Conservation (phyloP, 2,329 filamentous ascomycete genomes). For the Piedraia hortae region DNA sequence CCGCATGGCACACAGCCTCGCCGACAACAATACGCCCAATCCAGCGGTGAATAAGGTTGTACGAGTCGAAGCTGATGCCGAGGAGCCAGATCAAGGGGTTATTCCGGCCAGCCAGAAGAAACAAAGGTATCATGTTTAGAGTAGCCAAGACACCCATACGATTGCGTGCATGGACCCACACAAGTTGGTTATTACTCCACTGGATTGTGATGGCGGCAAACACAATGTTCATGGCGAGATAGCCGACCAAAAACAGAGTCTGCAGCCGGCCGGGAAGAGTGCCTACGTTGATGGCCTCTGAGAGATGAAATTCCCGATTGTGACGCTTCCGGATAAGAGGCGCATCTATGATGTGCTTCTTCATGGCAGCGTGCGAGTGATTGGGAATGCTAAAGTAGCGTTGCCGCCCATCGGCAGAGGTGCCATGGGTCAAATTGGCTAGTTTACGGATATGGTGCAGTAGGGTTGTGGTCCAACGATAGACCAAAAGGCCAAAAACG, state of each 20-base stretch:
- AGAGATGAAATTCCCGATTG: conserved; percentile 24
- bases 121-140: conserved; percentile 50
- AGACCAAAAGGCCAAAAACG: conserved; percentile 34
- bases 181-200: conserved; percentile 34
- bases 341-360: conserved; percentile 20
- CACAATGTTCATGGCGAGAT: conserved; percentile 21
- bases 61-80: conserved; percentile 54
- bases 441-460: conserved; percentile 44
- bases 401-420: conserved; percentile 23
- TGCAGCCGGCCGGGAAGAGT: conserved; percentile 23
- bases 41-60: conserved; percentile 61
- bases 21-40: conserved; percentile 48
- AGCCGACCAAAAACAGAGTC: conserved; percentile 19
- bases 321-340: conserved; percentile 21
- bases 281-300: conserved; percentile 21
- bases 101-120: conserved; percentile 30
- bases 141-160: conserved; percentile 41
- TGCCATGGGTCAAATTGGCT: conserved; percentile 49
- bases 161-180: conserved; percentile 36
- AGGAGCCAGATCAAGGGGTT: conserved; percentile 48
- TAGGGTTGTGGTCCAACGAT: conserved; percentile 33
- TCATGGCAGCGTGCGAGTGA: conserved; percentile 16
- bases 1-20: conserved; percentile 37
- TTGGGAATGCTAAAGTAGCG: conserved; percentile 48
- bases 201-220: conserved; percentile 28